Evolutionary conservation across 2,329 filamentous ascomycete genomes (phyloP), one percentile per base, ranked within the genome.

Genomic region (Cryphonectria naterciae): DNA sequence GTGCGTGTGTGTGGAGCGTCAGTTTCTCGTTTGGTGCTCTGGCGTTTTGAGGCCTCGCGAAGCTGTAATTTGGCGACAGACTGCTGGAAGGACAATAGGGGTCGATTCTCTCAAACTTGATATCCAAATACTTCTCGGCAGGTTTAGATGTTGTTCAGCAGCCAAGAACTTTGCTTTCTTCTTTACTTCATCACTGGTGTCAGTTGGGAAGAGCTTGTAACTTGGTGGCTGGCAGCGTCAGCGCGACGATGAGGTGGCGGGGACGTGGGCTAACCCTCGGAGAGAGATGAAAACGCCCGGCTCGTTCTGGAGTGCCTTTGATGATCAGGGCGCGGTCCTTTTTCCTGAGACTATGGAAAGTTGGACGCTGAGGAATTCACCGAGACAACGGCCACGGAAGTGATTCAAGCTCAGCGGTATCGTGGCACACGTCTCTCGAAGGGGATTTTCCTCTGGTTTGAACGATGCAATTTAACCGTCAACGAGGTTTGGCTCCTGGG

Each of bases 251-350:
- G 4, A 11, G 5, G 32, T 19, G 58, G 28, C 4, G 10, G 7
- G 1, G 32, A n/a, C n/a, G n/a, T n/a, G n/a, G n/a, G n/a, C n/a
- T n/a, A n/a, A n/a, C n/a, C n/a, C n/a, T n/a, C n/a, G 4, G 58
- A 17, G 13, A 15, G 13, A 61, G 54, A 32, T 5, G 19, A 4
- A n/a, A 15, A 5, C 1, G 22, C 68, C 25, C 35, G 4, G 92
- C 79, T 93, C 91, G 76, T 92, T 92, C 76, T 93, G 91, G 37
- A 1, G 90, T 90, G 77, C 92, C 90, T 76, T 92, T 89, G 79
- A 92, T 91, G 75, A 92, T 79, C 61, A 92, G 84, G 1, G 86
- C 85, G 73, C 86, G 89, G 80, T 92, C 89, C 60, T 79, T 78
- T 87, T 19, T n/a, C n/a, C n/a, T n/a, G n/a, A n/a, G n/a, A n/a